phyloP scores from a whole-genome alignment of 2,329 filamentous ascomycete genomes.

The Fusarium agapanthi region DNA sequence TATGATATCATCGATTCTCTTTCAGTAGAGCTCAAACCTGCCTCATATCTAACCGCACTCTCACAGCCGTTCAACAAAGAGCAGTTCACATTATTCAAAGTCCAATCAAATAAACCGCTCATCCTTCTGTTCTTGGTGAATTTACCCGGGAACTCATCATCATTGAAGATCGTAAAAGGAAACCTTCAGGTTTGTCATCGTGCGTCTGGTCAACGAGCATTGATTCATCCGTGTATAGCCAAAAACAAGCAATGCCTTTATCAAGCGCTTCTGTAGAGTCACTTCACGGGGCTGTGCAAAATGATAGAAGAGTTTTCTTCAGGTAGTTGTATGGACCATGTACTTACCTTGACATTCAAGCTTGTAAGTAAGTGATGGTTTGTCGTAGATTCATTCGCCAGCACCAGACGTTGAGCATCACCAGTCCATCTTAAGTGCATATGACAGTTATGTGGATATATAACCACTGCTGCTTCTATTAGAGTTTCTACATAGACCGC shows the following conservation, averaged over 20 bases:
- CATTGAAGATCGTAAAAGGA: background rate
- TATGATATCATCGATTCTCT: background rate
- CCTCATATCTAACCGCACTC: background rate
- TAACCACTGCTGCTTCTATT: rapidly evolving
- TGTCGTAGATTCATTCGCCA: too few relatives aligned
- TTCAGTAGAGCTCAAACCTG: background rate
- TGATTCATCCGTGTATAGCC: background rate
- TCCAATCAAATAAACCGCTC: too few relatives aligned
- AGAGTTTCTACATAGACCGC: background rate
- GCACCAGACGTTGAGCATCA: background rate
- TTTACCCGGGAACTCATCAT: too few relatives aligned
- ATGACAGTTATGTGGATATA: rapidly evolving
- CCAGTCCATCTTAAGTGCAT: too few relatives aligned
- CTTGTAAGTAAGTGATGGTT: background rate
- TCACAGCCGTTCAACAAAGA: background rate
- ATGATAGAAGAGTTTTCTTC: background rate
- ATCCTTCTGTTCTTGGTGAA: too few relatives aligned
- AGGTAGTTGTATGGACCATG: background rate
- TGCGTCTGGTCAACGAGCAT: background rate
- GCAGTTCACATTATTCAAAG: too few relatives aligned
- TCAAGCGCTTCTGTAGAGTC: background rate
- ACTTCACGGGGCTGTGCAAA: background rate
- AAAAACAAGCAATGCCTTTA: background rate
- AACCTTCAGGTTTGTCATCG: background rate
- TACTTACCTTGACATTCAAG: background rate